phyloP scores from a whole-genome alignment of 108 stramenopile genomes.

The Skeletonema marinoi region DNA sequence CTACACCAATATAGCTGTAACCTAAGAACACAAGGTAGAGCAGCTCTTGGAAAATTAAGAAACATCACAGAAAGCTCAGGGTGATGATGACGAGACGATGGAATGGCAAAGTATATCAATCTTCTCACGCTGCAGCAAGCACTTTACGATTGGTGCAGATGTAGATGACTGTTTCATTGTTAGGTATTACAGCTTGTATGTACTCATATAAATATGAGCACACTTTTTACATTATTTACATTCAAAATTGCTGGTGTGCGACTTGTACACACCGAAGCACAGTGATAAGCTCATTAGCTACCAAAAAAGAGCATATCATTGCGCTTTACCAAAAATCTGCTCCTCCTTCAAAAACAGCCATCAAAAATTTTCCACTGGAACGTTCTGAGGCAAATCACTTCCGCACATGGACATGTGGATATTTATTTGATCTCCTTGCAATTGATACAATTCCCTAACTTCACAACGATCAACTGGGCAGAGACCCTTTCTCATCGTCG shows the following conservation, averaged over 20 bases:
- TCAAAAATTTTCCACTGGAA: not conserved
- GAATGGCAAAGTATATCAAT: too few species aligned
- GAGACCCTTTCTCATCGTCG: constrained; percentile 4
- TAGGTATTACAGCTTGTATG: not conserved
- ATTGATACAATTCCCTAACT: constrained; percentile 26
- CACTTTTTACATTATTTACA: not conserved
- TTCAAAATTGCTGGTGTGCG: not conserved
- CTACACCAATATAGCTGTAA: too few species aligned
- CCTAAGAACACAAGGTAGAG: too few species aligned
- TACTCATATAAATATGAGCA: not conserved
- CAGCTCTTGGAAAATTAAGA: too few species aligned
- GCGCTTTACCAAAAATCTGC: not conserved
- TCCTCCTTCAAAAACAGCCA: not conserved
- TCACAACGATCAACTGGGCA: constrained; percentile 48
- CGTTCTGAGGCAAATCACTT: not conserved
- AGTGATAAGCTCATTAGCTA: not conserved
- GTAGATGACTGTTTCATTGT: not conserved
- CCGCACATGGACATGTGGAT: constrained; percentile 9
- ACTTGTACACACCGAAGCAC: not conserved
- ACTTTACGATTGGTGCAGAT: too few species aligned
- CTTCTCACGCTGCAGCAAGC: too few species aligned
- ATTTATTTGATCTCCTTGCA: constrained; percentile 12
- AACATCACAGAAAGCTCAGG: too few species aligned
- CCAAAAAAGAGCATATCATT: not conserved
- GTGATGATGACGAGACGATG: too few species aligned